Conservation (phyloP, 371 early-diverging fungal species). For the Dinochytrium kinnereticum region DNA sequence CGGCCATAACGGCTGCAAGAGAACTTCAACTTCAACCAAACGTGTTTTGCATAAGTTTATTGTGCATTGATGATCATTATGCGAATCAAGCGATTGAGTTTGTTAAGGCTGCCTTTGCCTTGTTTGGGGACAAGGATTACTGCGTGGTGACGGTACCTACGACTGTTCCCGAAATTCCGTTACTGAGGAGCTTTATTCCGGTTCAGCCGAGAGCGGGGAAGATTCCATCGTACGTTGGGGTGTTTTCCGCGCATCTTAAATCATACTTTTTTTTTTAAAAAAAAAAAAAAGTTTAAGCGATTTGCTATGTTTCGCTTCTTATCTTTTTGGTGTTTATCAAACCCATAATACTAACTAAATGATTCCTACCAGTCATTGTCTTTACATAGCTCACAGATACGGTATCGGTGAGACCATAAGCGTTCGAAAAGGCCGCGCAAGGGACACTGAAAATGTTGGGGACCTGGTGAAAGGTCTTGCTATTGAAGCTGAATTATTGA, state of each 20-base stretch:
- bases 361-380: constrained; percentile 26
- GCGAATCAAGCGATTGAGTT: constrained; percentile 48
- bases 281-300: too few relatives aligned
- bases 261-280: neutral
- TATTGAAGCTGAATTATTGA: constrained; percentile 32
- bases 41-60: constrained; percentile 50
- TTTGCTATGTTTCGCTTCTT: too few relatives aligned
- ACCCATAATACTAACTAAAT: neutral
- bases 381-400: constrained; percentile 49
- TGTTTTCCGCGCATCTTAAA: neutral
- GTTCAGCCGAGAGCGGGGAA: constrained; percentile 33
- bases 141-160: constrained; percentile 53
- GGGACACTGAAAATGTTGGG: constrained; percentile 17
- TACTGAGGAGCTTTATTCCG: constrained; percentile 38
- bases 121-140: constrained; percentile 50
- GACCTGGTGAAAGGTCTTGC: constrained; percentile 29
- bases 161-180: constrained; percentile 41
- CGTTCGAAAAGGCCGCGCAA: constrained; percentile 14
- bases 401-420: constrained; percentile 29
- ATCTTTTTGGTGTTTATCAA: too few relatives aligned
- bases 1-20: constrained; percentile 17
- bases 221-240: constrained; percentile 31
- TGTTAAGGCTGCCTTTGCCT: constrained; percentile 45
- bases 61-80: constrained; percentile 53
- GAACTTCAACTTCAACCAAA: constrained; percentile 37